Evolutionary conservation across 2,329 filamentous ascomycete species (phyloP).

Genomic region (Metarhizium album): DNA sequence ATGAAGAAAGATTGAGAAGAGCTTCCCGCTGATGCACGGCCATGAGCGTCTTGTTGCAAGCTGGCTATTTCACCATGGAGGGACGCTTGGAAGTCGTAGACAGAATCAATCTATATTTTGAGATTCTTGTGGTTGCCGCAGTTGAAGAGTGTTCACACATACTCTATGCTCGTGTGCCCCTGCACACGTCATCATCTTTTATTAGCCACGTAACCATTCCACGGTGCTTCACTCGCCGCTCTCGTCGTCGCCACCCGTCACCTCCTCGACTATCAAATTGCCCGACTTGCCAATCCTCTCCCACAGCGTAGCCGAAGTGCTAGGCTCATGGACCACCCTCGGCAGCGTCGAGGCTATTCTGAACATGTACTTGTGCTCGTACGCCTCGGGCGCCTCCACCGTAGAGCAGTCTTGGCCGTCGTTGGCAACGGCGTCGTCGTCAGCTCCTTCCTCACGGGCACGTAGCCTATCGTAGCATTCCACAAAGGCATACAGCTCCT

Average conservation of each 20-base stretch:
- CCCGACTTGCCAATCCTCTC: slow-evolving; percentile 71
- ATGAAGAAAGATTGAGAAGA: too few relatives aligned
- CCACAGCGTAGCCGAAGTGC: slow-evolving; percentile 52
- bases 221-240: neutral
- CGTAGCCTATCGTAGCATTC: slow-evolving; percentile 68
- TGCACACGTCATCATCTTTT: neutral
- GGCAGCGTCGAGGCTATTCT: slow-evolving; percentile 78
- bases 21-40: too few relatives aligned
- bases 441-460: slow-evolving; percentile 42
- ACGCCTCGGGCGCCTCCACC: slow-evolving; percentile 25
- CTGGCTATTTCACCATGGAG: too few relatives aligned
- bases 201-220: slow-evolving; percentile 2
- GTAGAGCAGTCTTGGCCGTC: neutral
- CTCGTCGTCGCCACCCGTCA: slow-evolving; percentile 21
- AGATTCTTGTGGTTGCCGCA: too few relatives aligned
- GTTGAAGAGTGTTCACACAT: too few relatives aligned
- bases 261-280: slow-evolving; percentile 77
- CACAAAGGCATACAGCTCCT: slow-evolving; percentile 92
- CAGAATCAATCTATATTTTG: too few relatives aligned
- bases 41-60: too few relatives aligned
- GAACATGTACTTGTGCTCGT: slow-evolving; percentile 77
- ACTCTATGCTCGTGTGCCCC: too few relatives aligned
- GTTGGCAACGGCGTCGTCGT: too few relatives aligned
- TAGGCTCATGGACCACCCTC: slow-evolving; percentile 65
- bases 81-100: too few relatives aligned